Evolutionary conservation across 179 eudicot genomes (phyloP).

Genomic region (Beta lomatogona): DNA sequence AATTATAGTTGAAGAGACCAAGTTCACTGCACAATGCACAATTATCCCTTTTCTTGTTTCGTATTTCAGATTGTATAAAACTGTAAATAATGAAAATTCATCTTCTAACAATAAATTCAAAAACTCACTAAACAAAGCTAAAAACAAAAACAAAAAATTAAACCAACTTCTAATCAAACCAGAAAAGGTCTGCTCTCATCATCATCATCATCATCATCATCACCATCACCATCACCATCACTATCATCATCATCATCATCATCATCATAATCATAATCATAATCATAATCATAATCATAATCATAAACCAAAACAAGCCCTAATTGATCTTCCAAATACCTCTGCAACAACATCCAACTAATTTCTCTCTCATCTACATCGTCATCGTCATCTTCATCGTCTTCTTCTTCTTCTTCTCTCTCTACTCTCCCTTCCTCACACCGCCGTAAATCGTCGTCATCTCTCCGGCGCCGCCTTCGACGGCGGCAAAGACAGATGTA

Average conservation of each 20-base stretch:
- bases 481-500: conserved; percentile 21
- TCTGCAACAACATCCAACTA: conserved; percentile 38
- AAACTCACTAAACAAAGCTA: background rate
- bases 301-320: conserved; percentile 23
- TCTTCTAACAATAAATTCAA: background rate
- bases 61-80: background rate
- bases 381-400: background rate
- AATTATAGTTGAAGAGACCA: background rate
- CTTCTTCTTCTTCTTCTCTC: background rate
- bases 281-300: conserved; percentile 11
- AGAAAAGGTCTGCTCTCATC: conserved; percentile 27
- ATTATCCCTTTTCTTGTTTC: background rate
- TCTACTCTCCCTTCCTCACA: conserved; percentile 29
- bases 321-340: conserved; percentile 41
- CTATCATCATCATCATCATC: background rate
- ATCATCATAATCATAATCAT: conserved; percentile 1
- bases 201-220: background rate
- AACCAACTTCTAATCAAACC: background rate
- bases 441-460: conserved; percentile 18
- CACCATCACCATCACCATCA: no score
- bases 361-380: conserved; percentile 25
- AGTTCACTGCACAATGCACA: conserved; percentile 16
- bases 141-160: background rate
- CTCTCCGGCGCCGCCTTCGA: conserved; percentile 5
- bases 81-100: no score